phyloP scores from a whole-genome alignment of 139 green algal species.

The Volvox africanus region DNA sequence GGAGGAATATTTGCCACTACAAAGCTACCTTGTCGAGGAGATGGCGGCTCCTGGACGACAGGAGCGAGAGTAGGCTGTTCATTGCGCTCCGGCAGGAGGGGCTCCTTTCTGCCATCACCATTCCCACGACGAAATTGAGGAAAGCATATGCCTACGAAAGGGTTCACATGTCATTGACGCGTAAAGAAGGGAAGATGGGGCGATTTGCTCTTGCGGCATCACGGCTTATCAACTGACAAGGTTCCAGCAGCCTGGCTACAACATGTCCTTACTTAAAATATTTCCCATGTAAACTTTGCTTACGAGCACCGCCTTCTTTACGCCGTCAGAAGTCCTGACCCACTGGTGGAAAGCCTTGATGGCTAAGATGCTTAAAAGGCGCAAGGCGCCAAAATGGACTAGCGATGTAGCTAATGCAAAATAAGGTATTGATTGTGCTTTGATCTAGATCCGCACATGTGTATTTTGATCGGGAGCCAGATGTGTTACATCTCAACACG shows the following conservation, averaged over 20 bases:
- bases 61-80: not conserved
- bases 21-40: not conserved
- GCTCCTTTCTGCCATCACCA: not conserved
- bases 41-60: conserved; percentile 3
- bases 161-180: not conserved
- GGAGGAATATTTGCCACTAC: not conserved
- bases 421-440: not conserved
- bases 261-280: conserved; percentile 17
- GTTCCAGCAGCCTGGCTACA: not conserved
- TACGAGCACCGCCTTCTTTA: not conserved
- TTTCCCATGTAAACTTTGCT: conserved; percentile 12
- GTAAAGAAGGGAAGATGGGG: not conserved
- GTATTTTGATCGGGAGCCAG: not conserved
- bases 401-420: not conserved
- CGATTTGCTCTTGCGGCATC: not conserved
- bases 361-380: not conserved
- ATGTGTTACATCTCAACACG: not conserved
- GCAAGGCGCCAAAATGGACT: not conserved
- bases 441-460: too few species aligned
- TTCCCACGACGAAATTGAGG: not conserved
- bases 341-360: not conserved
- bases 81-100: not conserved
- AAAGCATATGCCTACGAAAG: not conserved
- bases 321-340: not conserved
- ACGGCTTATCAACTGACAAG: not conserved